Evolutionary conservation across 345 rosid species (phyloP).

Genomic region (Sapria himalayana): DNA sequence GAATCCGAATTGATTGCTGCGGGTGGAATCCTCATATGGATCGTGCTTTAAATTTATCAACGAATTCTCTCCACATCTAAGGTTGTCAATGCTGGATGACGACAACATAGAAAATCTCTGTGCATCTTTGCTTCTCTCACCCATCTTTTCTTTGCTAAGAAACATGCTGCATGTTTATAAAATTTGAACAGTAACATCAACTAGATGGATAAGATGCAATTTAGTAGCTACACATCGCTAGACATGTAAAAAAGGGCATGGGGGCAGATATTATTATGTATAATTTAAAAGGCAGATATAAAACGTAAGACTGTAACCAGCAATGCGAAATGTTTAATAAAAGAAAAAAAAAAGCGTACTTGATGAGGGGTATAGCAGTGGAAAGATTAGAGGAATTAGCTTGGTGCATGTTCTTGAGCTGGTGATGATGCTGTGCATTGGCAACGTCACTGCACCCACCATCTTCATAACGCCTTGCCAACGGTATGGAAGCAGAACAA

Average conservation of each 20-base stretch:
- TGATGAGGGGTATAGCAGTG: conserved; percentile 9
- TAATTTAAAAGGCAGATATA: no score
- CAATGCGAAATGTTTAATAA: no score
- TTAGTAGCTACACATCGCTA: no score
- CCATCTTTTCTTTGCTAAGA: conserved; percentile 12
- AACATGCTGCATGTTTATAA: conserved; percentile 21
- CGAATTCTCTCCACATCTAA: conserved; percentile 18
- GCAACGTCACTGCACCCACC: conserved; percentile 18
- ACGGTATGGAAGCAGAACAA: conserved; percentile 12
- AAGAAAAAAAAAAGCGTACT: conserved; percentile 9
- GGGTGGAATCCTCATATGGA: conserved; percentile 12
- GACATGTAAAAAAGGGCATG: no score
- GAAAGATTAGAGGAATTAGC: conserved; percentile 12
- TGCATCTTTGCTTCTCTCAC: conserved; percentile 14
- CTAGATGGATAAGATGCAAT: no score
- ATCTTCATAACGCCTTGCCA: conserved; percentile 18
- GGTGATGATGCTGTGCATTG: conserved; percentile 22
- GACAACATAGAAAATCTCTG: conserved; percentile 12
- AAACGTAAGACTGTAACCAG: no score
- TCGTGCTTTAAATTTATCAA: conserved; percentile 15
- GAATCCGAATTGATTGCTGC: conserved; percentile 17
- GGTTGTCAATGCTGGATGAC: conserved; percentile 11
- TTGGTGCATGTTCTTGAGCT: conserved; percentile 30
- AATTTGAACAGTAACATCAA: neutral
- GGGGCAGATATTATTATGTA: no score